Evolutionary conservation across 768 basidiomycete genomes (phyloP).

Genomic region (Tephrocybe sp.): DNA sequence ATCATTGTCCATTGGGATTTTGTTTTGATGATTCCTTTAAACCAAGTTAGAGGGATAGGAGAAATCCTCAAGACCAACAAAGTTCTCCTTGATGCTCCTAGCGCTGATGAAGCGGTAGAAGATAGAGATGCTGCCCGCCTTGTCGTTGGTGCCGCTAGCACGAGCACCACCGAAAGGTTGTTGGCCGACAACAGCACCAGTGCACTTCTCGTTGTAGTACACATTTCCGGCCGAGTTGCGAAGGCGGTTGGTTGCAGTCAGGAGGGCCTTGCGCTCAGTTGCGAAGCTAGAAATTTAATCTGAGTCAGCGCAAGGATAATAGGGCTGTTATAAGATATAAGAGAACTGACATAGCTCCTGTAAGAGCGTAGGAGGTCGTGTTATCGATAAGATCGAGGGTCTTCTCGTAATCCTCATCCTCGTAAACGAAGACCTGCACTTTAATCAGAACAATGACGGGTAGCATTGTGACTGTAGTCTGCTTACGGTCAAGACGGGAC

Average conservation of each 20-base stretch:
- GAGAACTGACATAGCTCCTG: conserved; percentile 82
- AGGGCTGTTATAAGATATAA: neutral
- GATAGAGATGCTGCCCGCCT: conserved; percentile 78
- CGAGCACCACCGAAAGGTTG: conserved; percentile 97
- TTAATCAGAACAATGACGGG: neutral
- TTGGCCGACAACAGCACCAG: conserved; percentile 95
- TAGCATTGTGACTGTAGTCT: neutral
- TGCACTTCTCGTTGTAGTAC: conserved; percentile 98
- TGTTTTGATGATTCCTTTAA: conserved; percentile 2
- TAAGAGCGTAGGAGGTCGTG: conserved; percentile 86
- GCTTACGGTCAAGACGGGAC: conserved; percentile 86
- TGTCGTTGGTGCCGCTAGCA: conserved; percentile 95
- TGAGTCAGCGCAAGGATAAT: conserved; percentile 10
- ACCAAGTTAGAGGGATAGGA: conserved; percentile 85
- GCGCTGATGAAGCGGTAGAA: conserved; percentile 80
- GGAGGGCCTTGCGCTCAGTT: conserved; percentile 72
- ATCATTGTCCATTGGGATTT: neutral
- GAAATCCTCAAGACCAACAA: conserved; percentile 78
- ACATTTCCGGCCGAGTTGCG: conserved; percentile 94
- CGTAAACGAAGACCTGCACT: conserved; percentile 77
- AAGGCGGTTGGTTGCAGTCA: conserved; percentile 76
- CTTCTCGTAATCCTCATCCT: conserved; percentile 83
- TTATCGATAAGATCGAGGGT: conserved; percentile 84
- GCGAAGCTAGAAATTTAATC: conserved; percentile 59
- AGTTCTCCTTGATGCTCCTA: conserved; percentile 97